Evolutionary conservation across 2,329 filamentous ascomycete species (phyloP).

Genomic region (Stachybotrys elegans): DNA sequence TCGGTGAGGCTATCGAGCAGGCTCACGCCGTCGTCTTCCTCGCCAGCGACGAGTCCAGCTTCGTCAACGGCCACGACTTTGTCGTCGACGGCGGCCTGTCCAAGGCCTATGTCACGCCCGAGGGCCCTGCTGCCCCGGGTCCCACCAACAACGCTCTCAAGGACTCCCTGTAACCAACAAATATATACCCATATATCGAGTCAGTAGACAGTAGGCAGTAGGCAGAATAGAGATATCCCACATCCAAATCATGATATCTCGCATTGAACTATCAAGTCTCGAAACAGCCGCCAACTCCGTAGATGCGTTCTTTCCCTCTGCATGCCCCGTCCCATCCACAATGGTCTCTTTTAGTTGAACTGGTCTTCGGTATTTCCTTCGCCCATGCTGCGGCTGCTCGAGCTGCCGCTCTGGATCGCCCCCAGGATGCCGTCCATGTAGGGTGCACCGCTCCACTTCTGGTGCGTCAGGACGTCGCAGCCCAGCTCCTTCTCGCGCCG

Average conservation of each 20-base stretch:
- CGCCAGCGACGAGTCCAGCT: slow-evolving; percentile 82
- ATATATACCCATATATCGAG: too few species aligned
- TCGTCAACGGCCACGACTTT: slow-evolving; percentile 88
- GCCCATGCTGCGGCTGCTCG: slow-evolving; percentile 87
- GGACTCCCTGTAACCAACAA: slow-evolving; percentile 32
- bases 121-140: slow-evolving; percentile 49
- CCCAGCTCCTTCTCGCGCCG: slow-evolving; percentile 82
- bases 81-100: slow-evolving; percentile 95
- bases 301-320: too few species aligned
- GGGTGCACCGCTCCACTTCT: slow-evolving; percentile 69
- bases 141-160: slow-evolving; percentile 58
- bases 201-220: too few species aligned
- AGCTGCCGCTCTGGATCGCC: slow-evolving; percentile 86
- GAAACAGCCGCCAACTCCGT: too few species aligned
- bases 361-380: slow-evolving; percentile 85
- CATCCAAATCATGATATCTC: too few species aligned
- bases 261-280: too few species aligned
- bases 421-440: slow-evolving; percentile 88
- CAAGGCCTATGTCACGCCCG: slow-evolving; percentile 76
- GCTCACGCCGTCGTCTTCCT: slow-evolving; percentile 84
- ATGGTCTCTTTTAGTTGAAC: slow-evolving; percentile 40
- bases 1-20: slow-evolving; percentile 92
- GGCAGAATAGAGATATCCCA: too few species aligned
- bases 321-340: too few species aligned
- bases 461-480: slow-evolving; percentile 90